These are phyloP conservation scores for Mallotus nudiflorus DNA, from an alignment of 345 rosid genomes.

Conservation along the genomic window DNA sequence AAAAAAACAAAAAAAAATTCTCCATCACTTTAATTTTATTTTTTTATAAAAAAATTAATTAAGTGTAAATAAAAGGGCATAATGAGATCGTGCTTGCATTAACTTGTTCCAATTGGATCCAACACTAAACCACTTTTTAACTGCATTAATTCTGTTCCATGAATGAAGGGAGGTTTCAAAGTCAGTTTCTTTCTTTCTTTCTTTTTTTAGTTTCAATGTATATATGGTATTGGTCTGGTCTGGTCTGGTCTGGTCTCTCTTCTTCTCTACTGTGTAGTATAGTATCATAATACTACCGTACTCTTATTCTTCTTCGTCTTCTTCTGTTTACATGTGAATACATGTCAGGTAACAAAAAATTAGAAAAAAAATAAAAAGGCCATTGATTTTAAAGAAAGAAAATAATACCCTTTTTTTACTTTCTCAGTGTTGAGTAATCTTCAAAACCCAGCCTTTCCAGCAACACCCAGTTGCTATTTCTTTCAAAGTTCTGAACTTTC, in stretches of 20 bases:
- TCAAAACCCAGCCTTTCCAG: constrained; percentile 45
- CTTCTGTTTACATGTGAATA: constrained; percentile 17
- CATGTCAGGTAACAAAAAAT: constrained; percentile 19
- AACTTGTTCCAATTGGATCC: not conserved
- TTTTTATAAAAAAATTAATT: too few relatives aligned
- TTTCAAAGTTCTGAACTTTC: constrained; percentile 2
- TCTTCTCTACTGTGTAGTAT: too few relatives aligned
- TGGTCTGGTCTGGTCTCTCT: not conserved
- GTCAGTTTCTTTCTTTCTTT: too few relatives aligned
- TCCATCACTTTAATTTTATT: too few relatives aligned
- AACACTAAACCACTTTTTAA: not conserved
- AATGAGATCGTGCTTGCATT: constrained; percentile 8
- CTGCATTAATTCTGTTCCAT: not conserved
- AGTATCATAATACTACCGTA: too few relatives aligned
- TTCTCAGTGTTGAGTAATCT: constrained; percentile 31
- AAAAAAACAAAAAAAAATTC: too few relatives aligned
- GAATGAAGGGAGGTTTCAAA: constrained; percentile 5
- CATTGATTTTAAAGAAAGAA: not conserved
- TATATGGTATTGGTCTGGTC: too few relatives aligned
- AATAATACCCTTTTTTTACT: constrained; percentile 19
- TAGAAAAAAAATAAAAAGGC: not conserved
- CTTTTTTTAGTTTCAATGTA: too few relatives aligned
- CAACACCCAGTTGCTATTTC: constrained; percentile 38
- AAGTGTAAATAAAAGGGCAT: too few relatives aligned
- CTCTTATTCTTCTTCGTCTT: too few relatives aligned